These are phyloP conservation scores for Populus euphratica DNA, from an alignment of 345 rosid genomes.

Conservation along the genomic window DNA sequence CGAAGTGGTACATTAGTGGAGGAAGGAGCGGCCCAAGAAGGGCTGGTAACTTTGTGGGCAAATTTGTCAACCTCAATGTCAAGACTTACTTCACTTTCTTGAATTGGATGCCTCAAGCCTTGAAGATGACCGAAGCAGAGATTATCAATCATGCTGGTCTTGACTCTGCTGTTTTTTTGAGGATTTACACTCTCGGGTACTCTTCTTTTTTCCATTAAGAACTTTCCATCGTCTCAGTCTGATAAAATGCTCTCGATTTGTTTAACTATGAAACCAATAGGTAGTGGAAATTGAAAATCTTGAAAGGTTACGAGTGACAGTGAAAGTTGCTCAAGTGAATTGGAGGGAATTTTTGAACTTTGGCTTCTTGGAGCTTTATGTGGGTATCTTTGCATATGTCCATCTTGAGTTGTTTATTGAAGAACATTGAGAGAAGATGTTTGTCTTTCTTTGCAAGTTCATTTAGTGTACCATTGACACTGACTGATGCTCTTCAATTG, in stretches of 20 bases:
- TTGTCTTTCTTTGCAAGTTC: not conserved
- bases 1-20: constrained; percentile 77
- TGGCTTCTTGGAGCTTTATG: not conserved
- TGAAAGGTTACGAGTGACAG: not conserved
- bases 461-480: not conserved
- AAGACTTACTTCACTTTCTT: constrained; percentile 76
- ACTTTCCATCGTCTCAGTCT: not conserved
- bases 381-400: not conserved
- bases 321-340: not conserved
- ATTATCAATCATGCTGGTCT: constrained; percentile 88
- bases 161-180: constrained; percentile 88
- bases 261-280: not conserved
- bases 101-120: constrained; percentile 99
- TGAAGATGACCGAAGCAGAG: constrained; percentile 75
- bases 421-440: not conserved
- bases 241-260: not conserved
- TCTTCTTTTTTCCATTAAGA: not conserved
- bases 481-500: not conserved
- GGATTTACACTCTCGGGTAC: constrained; percentile 91
- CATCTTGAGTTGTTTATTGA: not conserved
- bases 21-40: constrained; percentile 67
- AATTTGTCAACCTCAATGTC: constrained; percentile 75
- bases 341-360: not conserved
- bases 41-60: constrained; percentile 54
- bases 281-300: not conserved